Base-by-base conservation (phyloP, 495 filamentous ascomycete genomes). In the Evansstolkia leycettana region DNA sequence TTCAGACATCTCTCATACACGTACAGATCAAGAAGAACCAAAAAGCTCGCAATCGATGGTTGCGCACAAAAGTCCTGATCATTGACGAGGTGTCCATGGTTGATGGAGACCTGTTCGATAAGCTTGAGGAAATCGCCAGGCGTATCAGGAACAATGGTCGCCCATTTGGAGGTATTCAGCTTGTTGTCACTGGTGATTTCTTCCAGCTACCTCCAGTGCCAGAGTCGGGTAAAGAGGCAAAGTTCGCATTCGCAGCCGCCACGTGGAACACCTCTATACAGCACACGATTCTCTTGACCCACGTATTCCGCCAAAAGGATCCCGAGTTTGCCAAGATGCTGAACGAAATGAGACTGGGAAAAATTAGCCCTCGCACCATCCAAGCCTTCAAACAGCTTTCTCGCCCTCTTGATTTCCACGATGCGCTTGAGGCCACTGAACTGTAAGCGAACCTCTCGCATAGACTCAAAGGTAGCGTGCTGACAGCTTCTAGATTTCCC, bases 11-110 rank as follows among this genome's bases (percentile, higher is more conserved):
- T 23, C 42, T 58, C 28, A 58, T 36, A 34, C 12, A 9, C 19
- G 9, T 16, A 13, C 39, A 67, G 72, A 82, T 98, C 48, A 84
- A 80, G 50, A 76, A 72, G 27, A 95, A 96, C 43, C 64, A 69
- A 28, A 98, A 96, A 52, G 85, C 85, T 10, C 84, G 78, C 51
- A 76, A 72, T 28, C 77, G 92, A 27, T 96, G 92, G 90, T 58
- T 93, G 41, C 75, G 76, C 15, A 93, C 87, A 0, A 89, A 82
- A 43, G 73, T 84, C 12, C 71, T 98, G 19, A 67, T 98, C 34
- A 72, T 98, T 45, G 90, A 98, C 55, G 90, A 98, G 57, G 80
- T 98, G 19, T 96, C 90, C 8, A 98, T 98, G 90, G 86, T 98
- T 7, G 92, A 96, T 49, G 92, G 82, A 1, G 89, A 96, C 35